Conservation (phyloP, 306 rosid genomes). For the Pachyrhizus erosus region DNA sequence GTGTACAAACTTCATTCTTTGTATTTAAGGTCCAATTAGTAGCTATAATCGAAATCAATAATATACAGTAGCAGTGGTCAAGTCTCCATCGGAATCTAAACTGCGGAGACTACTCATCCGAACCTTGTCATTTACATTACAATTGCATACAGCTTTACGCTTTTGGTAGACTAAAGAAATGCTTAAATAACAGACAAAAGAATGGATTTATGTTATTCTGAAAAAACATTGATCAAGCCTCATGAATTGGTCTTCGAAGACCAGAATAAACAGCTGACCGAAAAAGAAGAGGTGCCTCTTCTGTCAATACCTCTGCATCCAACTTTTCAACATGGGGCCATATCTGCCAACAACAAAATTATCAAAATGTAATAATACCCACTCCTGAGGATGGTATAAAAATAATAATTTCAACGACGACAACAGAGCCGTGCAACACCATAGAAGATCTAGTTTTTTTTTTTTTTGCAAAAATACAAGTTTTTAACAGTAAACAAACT, state of each 20-base stretch:
- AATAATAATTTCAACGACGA: background rate
- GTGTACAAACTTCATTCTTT: background rate
- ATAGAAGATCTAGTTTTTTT: background rate
- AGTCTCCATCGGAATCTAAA: constrained; percentile 36
- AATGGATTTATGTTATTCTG: constrained; percentile 26
- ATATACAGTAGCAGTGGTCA: constrained; percentile 32
- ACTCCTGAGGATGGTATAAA: constrained; percentile 3
- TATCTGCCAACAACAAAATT: constrained; percentile 61
- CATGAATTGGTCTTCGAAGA: constrained; percentile 62
- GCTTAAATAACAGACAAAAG: constrained; percentile 35
- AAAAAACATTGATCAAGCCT: constrained; percentile 43
- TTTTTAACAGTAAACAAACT: background rate
- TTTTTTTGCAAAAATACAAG: background rate
- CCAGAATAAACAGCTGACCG: constrained; percentile 72
- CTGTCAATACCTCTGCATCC: constrained; percentile 76
- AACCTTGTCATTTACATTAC: constrained; percentile 43
- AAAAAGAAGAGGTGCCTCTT: constrained; percentile 71
- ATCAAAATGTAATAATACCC: constrained; percentile 11
- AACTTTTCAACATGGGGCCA: constrained; percentile 89
- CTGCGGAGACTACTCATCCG: constrained; percentile 23
- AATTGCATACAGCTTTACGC: constrained; percentile 38
- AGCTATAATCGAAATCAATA: background rate
- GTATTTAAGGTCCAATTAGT: constrained; percentile 22
- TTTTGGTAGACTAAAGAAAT: constrained; percentile 24
- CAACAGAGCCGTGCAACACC: background rate